Evolutionary conservation across 441 rosid species (phyloP).

Genomic region (Syzygium syzygioides): DNA sequence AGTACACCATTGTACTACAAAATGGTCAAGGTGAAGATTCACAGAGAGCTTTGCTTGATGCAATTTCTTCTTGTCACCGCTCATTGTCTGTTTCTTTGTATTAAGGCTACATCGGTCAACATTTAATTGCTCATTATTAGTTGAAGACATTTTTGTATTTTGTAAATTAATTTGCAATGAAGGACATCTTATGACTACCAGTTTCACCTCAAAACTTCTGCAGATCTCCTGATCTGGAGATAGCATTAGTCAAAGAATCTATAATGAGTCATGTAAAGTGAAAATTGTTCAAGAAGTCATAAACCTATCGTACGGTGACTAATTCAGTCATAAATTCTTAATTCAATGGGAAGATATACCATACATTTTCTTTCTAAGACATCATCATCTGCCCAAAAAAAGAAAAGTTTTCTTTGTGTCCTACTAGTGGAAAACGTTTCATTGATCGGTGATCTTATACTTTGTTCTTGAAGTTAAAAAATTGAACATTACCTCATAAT

Average conservation of each 20-base stretch:
- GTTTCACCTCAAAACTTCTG: neutral
- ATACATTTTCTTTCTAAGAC: neutral
- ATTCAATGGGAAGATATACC: neutral
- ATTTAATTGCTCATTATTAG: neutral
- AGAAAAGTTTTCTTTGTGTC: neutral
- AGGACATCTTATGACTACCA: neutral
- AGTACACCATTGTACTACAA: slow-evolving; percentile 2
- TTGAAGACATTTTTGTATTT: neutral
- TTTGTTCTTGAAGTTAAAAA: neutral
- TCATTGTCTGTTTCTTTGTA: neutral
- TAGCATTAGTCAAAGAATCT: neutral
- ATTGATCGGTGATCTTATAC: neutral
- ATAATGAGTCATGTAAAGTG: neutral
- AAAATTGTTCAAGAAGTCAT: too few species aligned
- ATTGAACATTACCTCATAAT: neutral
- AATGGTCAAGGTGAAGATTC: neutral
- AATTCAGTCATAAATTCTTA: too few species aligned
- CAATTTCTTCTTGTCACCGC: neutral
- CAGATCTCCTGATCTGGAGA: neutral
- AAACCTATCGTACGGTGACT: too few species aligned
- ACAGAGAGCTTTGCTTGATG: neutral
- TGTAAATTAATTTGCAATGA: neutral
- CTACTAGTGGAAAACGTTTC: neutral
- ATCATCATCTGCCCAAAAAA: neutral
- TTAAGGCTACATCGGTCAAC: neutral